Evolutionary conservation across 106 monocot species (phyloP), one percentile per base, ranked within the genome.

Genomic region (Agapanthus africanus): DNA sequence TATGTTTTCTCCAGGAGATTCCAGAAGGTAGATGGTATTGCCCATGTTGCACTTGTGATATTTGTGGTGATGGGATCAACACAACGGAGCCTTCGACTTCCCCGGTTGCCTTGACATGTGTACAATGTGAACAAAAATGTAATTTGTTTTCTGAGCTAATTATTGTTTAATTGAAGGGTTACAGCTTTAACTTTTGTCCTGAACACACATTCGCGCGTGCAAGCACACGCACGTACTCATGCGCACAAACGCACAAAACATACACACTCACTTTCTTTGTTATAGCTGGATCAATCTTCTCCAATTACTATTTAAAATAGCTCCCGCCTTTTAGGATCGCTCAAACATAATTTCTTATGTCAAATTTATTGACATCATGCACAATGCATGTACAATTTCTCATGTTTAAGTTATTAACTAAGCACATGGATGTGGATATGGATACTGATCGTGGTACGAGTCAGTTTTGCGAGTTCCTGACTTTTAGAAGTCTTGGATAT

Each of bases 1-100:
- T 28, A 6, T 37, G 51, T 60, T 74, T 54, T 25, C 28, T 78
- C 54, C 90, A 94, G 94, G 77, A 90, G 15, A 47, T 94, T 83
- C 83, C 90, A 41, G 85, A 94, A 81, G 94, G 83, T 34, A 83
- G 59, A 52, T 94, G 94, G 94, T 84, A 87, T 70, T 94, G 94
- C 74, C 76, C 78, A 34, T 83, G 70, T 60, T 90, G 94, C 75
- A 78, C 52, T 51, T 94, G 94, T 72, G n/a, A 66, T 44, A 47
- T 70, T 31, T 94, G 94, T 63, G 76, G 78, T 31, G 71, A 68
- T 46, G 67, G 70, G 38, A 68, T 72, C 65, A 75, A 70, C 25
- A 31, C n/a, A 23, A 61, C 35, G 49, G 73, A 75, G 39, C 19
- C 61, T 33, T 78, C 80, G 69, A 71, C 62, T 67, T 69, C 75